A percentile compares a stretch with the other conserved stretches of the same genome.
Conservation (phyloP, 2,329 filamentous ascomycete species). For the Aspergillus costaricaensis region DNA sequence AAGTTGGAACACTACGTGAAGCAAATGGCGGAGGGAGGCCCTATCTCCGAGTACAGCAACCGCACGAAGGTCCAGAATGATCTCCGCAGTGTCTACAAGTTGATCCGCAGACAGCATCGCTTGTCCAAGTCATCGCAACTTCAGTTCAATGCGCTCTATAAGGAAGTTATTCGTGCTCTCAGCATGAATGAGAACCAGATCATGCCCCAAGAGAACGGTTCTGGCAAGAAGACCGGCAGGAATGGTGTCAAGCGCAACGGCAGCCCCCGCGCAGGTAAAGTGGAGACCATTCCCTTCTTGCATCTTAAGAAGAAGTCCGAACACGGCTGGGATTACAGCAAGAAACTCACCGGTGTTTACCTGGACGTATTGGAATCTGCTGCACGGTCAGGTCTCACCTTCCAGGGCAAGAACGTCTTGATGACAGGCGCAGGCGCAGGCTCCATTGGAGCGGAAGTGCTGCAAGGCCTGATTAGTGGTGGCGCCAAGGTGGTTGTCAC, state of each 20-base stretch:
- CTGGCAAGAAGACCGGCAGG: slow-evolving; percentile 58
- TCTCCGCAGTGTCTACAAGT: slow-evolving; percentile 90
- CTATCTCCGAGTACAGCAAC: slow-evolving; percentile 98
- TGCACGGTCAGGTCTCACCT: slow-evolving; percentile 83
- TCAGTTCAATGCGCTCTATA: slow-evolving; percentile 93
- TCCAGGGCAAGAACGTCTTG: slow-evolving; percentile 90
- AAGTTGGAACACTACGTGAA: slow-evolving; percentile 98
- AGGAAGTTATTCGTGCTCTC: slow-evolving; percentile 88
- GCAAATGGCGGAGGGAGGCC: slow-evolving; percentile 97
- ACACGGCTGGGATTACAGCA: slow-evolving; percentile 98
- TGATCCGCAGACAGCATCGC: slow-evolving; percentile 98
- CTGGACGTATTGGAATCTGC: slow-evolving; percentile 89
- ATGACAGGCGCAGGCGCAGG: slow-evolving; percentile 99
- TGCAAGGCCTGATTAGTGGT: slow-evolving; percentile 93
- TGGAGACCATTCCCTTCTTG: slow-evolving; percentile 96
- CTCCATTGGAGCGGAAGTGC: slow-evolving; percentile 94
- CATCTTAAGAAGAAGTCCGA: slow-evolving; percentile 97
- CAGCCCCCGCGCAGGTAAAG: slow-evolving; percentile 74
- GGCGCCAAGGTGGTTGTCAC: slow-evolving; percentile 97
- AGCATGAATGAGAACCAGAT: slow-evolving; percentile 99
- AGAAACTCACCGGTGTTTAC: slow-evolving; percentile 92
- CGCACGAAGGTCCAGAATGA: slow-evolving; percentile 97
- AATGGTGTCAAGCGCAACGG: slow-evolving; percentile 53
- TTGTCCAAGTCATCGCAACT: slow-evolving; percentile 94
- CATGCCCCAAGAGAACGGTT: slow-evolving; percentile 78